phyloP scores from a whole-genome alignment of 768 basidiomycete genomes.

The Coprinopsis marcescibilis region DNA sequence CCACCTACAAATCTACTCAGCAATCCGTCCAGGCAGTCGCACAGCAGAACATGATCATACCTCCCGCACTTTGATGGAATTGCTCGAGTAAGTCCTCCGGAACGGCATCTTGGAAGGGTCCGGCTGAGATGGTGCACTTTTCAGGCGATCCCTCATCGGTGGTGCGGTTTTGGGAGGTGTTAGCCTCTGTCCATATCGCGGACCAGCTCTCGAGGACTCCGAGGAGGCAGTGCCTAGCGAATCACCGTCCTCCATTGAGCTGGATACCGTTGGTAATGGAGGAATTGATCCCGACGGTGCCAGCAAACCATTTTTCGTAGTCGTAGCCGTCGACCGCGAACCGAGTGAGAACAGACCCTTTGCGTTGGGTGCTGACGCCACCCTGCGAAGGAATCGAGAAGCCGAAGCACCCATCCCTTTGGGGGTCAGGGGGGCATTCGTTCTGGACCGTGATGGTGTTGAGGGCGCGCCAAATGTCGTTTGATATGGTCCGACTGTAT shows the following conservation, averaged over 20 bases:
- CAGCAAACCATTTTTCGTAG: slow-evolving; percentile 73
- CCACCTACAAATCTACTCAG: slow-evolving; percentile 73
- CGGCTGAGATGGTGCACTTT: slow-evolving; percentile 30
- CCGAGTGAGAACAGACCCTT: slow-evolving; percentile 78
- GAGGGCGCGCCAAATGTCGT: slow-evolving; percentile 36
- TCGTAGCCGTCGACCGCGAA: slow-evolving; percentile 50
- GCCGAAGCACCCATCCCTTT: slow-evolving; percentile 68
- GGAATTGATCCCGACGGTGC: slow-evolving; percentile 63
- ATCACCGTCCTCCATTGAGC: slow-evolving; percentile 54
- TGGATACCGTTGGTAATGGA: slow-evolving; percentile 45
- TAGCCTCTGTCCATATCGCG: slow-evolving; percentile 28
- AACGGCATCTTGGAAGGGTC: slow-evolving; percentile 69
- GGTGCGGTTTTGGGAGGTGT: slow-evolving; percentile 32
- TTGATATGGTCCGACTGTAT: slow-evolving; percentile 44
- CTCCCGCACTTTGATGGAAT: slow-evolving; percentile 91
- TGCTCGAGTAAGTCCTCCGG: slow-evolving; percentile 92
- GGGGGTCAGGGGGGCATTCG: slow-evolving; percentile 55
- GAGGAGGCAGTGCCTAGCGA: slow-evolving; percentile 79
- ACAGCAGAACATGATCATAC: slow-evolving; percentile 53
- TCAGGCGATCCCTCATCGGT: slow-evolving; percentile 35
- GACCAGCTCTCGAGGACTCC: slow-evolving; percentile 57
- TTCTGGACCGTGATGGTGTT: slow-evolving; percentile 39
- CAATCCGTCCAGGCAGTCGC: no score
- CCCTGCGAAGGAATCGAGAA: slow-evolving; percentile 87
- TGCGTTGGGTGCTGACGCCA: slow-evolving; percentile 94